These are phyloP conservation scores for Xylaria cubensis DNA, from an alignment of 495 filamentous ascomycete species.

Conservation along the genomic window DNA sequence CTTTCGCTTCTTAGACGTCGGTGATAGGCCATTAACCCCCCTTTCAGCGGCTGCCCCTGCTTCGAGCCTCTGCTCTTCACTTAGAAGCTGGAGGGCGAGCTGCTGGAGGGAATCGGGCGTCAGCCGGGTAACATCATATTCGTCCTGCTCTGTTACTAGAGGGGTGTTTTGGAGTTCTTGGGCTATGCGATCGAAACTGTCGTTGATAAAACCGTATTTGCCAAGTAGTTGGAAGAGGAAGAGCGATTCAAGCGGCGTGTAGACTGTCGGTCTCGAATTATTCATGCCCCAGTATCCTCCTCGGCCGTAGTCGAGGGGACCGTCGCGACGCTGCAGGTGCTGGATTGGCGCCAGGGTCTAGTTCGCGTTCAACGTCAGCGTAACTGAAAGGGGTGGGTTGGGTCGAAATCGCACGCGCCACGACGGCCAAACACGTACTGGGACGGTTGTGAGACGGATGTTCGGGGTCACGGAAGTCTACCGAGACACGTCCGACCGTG, in stretches of 20 bases:
- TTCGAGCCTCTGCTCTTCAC: constrained; percentile 68
- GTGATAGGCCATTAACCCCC: constrained; percentile 44
- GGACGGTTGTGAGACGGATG: constrained; percentile 24
- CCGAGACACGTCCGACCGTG: constrained; percentile 37
- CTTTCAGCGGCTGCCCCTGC: constrained; percentile 43
- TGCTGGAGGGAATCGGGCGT: constrained; percentile 78
- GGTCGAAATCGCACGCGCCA: constrained; percentile 4
- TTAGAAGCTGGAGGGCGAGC: constrained; percentile 75
- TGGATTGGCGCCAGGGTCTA: constrained; percentile 61
- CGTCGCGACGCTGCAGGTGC: constrained; percentile 54
- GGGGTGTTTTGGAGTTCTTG: constrained; percentile 72
- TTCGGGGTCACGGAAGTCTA: constrained; percentile 28
- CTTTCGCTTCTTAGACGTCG: constrained; percentile 75
- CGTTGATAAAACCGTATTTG: constrained; percentile 65
- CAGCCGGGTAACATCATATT: constrained; percentile 75
- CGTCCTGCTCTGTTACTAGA: constrained; percentile 68
- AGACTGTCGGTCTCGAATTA: constrained; percentile 60
- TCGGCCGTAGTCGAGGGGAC: constrained; percentile 63
- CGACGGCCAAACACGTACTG: constrained; percentile 21
- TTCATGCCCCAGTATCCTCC: constrained; percentile 63
- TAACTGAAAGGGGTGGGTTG: not conserved
- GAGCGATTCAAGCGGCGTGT: constrained; percentile 87
- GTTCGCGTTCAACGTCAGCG: constrained; percentile 36
- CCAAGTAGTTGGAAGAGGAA: constrained; percentile 85
- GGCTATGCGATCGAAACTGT: constrained; percentile 76